phyloP scores from a whole-genome alignment of 2,329 filamentous ascomycete genomes.

The Neonectria magnoliae region DNA sequence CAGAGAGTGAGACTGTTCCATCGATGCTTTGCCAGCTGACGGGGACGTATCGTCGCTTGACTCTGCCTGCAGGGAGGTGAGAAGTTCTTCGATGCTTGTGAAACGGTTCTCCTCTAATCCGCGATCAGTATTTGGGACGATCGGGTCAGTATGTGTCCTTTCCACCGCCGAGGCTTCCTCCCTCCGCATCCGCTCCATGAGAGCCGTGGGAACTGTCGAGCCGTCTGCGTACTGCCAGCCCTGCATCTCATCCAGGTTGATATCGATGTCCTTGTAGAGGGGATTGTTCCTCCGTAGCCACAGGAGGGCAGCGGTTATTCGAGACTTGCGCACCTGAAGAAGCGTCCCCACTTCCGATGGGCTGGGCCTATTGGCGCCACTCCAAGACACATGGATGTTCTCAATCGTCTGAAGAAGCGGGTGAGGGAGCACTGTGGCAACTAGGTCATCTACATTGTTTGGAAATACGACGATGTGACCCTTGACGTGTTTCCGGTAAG shows the following conservation, averaged over 20 bases:
- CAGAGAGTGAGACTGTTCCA: too few species aligned
- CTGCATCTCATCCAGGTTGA: not conserved
- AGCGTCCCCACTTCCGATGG: not conserved
- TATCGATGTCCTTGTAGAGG: not conserved
- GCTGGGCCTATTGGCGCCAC: not conserved
- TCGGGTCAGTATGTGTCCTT: constrained; percentile 6
- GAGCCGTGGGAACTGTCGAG: not conserved
- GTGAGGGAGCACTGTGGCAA: constrained; percentile 15
- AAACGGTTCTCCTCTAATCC: constrained; percentile 3
- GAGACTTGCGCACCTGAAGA: constrained; percentile 12
- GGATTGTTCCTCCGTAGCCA: constrained; percentile 14
- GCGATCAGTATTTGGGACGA: constrained; percentile 14
- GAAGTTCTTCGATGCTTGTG: constrained; percentile 4
- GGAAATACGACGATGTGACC: constrained; percentile 20
- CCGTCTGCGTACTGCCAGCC: constrained; percentile 7
- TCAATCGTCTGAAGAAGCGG: constrained; percentile 12
- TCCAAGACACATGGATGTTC: constrained; percentile 23
- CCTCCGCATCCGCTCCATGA: constrained; percentile 9
- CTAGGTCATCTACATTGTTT: constrained; percentile 20
- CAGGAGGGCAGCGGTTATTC: not conserved
- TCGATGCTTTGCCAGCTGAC: too few species aligned
- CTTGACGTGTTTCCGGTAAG: constrained; percentile 20
- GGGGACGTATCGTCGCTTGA: too few species aligned
- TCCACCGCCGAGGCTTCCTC: constrained; percentile 2
- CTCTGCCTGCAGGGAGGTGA: not conserved